Conservation (phyloP, 495 filamentous ascomycete species). For the Talaromyces stipitatus region DNA sequence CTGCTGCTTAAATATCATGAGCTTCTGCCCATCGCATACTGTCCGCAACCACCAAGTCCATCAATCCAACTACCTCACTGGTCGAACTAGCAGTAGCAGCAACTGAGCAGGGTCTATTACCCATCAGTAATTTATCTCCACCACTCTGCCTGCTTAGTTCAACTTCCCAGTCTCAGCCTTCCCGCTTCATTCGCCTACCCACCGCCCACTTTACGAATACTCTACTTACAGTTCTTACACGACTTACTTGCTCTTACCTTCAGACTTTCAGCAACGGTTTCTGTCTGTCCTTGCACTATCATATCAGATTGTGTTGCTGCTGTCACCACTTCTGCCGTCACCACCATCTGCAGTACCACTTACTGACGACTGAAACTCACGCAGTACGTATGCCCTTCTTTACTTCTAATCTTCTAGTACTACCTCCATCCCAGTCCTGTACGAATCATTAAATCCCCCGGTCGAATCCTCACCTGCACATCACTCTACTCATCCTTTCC, state of each 20-base stretch:
- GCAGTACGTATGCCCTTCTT: neutral
- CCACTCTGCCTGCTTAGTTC: neutral
- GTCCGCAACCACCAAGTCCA: neutral
- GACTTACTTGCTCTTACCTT: neutral
- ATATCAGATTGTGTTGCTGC: too few relatives aligned
- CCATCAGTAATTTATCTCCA: neutral
- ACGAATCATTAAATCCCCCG: neutral
- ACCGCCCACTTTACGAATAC: neutral
- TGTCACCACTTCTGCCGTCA: too few relatives aligned
- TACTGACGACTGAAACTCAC: neutral
- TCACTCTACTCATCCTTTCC: neutral
- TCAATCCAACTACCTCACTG: neutral
- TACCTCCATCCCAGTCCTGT: neutral
- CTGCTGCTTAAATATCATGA: neutral
- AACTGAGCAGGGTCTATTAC: neutral
- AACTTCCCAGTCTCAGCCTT: slow-evolving; percentile 2
- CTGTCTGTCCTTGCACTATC: too few relatives aligned
- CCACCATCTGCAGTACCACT: too few relatives aligned
- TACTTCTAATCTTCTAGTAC: too few relatives aligned
- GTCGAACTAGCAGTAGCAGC: neutral
- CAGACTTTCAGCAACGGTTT: too few relatives aligned
- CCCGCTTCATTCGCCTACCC: slow-evolving; percentile 4
- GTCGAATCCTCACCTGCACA: neutral
- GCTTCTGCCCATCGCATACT: neutral
- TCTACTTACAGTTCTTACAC: neutral